phyloP scores from a whole-genome alignment of 2,329 filamentous ascomycete species.

The Rhynchosporium agropyri region DNA sequence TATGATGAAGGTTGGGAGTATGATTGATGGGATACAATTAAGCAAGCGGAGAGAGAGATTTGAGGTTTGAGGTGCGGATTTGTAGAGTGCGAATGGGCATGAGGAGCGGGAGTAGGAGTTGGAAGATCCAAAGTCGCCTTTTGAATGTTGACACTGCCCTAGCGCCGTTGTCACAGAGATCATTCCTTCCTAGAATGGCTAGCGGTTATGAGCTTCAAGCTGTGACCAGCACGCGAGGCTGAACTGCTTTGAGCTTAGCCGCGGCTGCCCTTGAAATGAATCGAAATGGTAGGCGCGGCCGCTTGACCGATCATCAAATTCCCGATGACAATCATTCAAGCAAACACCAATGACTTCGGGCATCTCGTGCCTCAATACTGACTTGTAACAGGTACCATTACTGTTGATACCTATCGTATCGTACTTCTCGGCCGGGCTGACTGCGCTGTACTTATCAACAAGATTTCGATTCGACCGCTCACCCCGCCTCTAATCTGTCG shows the following conservation, averaged over 20 bases:
- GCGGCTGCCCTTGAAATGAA: neutral
- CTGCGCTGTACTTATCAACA: neutral
- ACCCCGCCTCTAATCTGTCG: neutral
- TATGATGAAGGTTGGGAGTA: conserved; percentile 33
- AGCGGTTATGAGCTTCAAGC: neutral
- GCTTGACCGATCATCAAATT: conserved; percentile 5
- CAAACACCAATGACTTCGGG: neutral
- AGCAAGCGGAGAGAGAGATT: conserved; percentile 36
- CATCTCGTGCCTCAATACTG: neutral
- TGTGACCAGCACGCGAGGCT: neutral
- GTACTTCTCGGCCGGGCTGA: too few species aligned
- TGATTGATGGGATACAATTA: conserved; percentile 30
- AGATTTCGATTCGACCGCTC: too few species aligned
- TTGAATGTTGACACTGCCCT: conserved; percentile 18
- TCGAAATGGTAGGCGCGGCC: neutral
- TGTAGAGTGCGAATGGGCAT: conserved; percentile 39
- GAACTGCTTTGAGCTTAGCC: neutral
- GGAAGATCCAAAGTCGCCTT: conserved; percentile 17
- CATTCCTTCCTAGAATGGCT: neutral
- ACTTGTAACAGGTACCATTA: neutral
- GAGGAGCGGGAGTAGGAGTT: conserved; percentile 32
- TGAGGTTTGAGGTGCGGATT: conserved; percentile 35
- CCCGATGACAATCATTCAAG: conserved; percentile 1
- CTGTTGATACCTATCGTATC: too few species aligned
- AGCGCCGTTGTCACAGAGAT: conserved; percentile 28